Evolutionary conservation across 2,329 filamentous ascomycete genomes (phyloP), one percentile per base, ranked within the genome.

Genomic region (Hirsutella minnesotensis): DNA sequence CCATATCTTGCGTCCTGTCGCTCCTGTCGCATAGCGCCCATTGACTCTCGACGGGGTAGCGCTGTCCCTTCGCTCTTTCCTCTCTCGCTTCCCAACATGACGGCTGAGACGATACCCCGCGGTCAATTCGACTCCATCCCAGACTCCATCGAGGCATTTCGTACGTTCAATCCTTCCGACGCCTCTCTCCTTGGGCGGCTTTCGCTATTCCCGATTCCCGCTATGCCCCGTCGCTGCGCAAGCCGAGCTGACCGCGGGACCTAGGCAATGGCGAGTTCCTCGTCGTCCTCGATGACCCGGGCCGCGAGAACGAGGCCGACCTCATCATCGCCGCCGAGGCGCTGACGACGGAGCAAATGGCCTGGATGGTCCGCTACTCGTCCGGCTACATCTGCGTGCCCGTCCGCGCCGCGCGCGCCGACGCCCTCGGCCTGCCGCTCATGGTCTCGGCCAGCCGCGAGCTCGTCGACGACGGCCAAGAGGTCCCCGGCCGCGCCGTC

Each of bases 221-320:
- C n/a, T n/a, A n/a, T n/a, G n/a, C n/a, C n/a, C n/a, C n/a, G n/a
- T n/a, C n/a, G n/a, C n/a, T n/a, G n/a, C n/a, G n/a, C n/a, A n/a
- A n/a, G n/a, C n/a, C n/a, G n/a, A n/a, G n/a, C n/a, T n/a, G n/a
- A n/a, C n/a, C n/a, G n/a, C n/a, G n/a, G n/a, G n/a, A n/a, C n/a
- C n/a, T 39, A 86, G 81, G 72, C 56, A 77, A 80, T 64, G 88
- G 87, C 63, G 81, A 96, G 60, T 96, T 96, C 73, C 83, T 98
- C 60, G 80, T 98, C 48, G 90, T 95, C 31, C 86, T 98, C 57
- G 92, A 98, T 70, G 85, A 86, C 53, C 80, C 87, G 50, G 78
- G 81, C 48, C 89, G 92, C 63, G 92, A 98, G 65, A 98, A 98
- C 64, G 92, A 98, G 74, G 92, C 89, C 63, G 92, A 98, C 68